These are phyloP conservation scores for Fusarium hostae DNA, from an alignment of 2,329 filamentous ascomycete species.

Conservation along the genomic window DNA sequence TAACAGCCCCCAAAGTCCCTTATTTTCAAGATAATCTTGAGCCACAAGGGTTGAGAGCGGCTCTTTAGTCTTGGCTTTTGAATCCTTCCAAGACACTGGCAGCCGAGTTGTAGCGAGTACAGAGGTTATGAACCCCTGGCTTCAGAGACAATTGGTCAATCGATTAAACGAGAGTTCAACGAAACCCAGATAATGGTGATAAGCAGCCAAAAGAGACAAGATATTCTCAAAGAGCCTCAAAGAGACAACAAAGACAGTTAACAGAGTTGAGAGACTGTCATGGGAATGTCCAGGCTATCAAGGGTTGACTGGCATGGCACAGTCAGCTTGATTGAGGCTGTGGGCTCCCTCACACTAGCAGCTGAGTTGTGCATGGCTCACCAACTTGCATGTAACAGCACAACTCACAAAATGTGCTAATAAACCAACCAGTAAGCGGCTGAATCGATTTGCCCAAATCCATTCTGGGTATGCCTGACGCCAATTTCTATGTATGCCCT, in stretches of 20 bases:
- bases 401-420: not conserved
- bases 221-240: not conserved
- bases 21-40: constrained; percentile 1
- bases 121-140: not conserved
- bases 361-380: constrained; percentile 11
- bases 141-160: constrained; percentile 2
- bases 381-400: not conserved
- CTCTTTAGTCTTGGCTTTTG: constrained; percentile 9
- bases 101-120: not conserved
- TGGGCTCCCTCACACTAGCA: constrained; percentile 7
- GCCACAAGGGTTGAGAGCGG: not conserved
- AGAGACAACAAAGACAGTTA: not conserved
- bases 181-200: not conserved
- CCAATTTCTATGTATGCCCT: constrained; percentile 25
- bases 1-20: not conserved
- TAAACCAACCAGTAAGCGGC: constrained; percentile 9
- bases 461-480: constrained; percentile 16
- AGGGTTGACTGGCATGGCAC: constrained; percentile 5
- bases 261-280: not conserved
- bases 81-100: not conserved
- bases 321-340: constrained; percentile 20
- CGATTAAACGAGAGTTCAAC: not conserved
- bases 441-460: constrained; percentile 5
- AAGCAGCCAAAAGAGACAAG: not conserved
- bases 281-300: constrained; percentile 1